Percentiles rank a stretch among this genome's conserved stretches.
phyloP scores from a whole-genome alignment of 2,329 filamentous ascomycete genomes.

The Paecilomyces dactylethromorphus region DNA sequence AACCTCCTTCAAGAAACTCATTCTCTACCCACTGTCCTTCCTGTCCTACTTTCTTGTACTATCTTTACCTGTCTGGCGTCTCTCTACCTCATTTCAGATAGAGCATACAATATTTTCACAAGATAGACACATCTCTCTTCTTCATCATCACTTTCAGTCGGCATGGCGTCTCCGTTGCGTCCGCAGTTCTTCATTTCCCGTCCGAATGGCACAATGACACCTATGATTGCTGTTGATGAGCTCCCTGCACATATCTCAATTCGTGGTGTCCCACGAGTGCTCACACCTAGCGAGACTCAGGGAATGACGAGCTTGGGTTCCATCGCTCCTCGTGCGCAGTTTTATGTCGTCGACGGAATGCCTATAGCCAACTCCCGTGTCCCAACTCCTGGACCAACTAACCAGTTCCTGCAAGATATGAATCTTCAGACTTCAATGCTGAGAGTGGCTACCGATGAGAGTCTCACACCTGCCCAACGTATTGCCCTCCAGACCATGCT shows the following conservation, averaged over 20 bases:
- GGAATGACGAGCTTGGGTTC: conserved; percentile 39
- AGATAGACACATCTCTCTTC: neutral
- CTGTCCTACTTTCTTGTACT: conserved; percentile 1
- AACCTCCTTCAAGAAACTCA: neutral
- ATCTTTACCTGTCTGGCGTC: neutral
- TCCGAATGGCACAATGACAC: conserved; percentile 32
- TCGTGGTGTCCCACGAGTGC: conserved; percentile 27
- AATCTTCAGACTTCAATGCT: conserved; percentile 15
- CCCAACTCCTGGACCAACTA: neutral
- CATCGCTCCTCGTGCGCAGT: conserved; percentile 20
- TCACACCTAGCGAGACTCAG: conserved; percentile 31
- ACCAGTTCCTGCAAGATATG: conserved; percentile 8
- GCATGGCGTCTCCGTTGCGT: conserved; percentile 20
- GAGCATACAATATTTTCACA: conserved; percentile 3
- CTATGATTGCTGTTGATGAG: conserved; percentile 41
- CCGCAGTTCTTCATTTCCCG: conserved; percentile 39
- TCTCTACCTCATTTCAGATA: conserved; percentile 4
- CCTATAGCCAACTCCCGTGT: neutral
- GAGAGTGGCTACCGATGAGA: conserved; percentile 15
- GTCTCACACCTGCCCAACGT: conserved; percentile 13
- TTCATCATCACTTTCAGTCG: conserved; percentile 1
- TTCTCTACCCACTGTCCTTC: neutral
- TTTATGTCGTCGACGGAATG: conserved; percentile 28
- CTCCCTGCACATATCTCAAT: conserved; percentile 32
- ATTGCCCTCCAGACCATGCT: conserved; percentile 13